Evolutionary conservation across 371 early-diverging fungal species (phyloP).

Genomic region (Mucor mucedo): DNA sequence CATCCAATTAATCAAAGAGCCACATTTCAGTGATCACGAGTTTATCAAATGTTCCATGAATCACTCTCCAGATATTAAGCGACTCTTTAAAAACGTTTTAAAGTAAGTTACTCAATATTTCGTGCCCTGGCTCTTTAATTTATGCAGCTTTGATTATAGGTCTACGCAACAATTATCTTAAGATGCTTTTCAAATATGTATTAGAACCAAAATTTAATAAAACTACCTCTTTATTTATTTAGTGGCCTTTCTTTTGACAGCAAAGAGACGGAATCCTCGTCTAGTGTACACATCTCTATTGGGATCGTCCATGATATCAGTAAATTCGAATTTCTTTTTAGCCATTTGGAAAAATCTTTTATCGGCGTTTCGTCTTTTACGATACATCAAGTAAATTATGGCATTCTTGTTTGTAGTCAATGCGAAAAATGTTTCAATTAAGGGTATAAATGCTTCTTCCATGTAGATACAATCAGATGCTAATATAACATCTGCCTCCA

Average conservation of each 20-base stretch:
- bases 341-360: slow-evolving; percentile 53
- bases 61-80: slow-evolving; percentile 67
- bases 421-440: slow-evolving; percentile 42
- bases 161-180: slow-evolving; percentile 7
- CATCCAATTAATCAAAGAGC: slow-evolving; percentile 91
- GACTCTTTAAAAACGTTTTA: slow-evolving; percentile 69
- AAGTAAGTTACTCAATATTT: slow-evolving; percentile 38
- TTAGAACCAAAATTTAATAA: neutral
- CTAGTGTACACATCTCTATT: slow-evolving; percentile 28
- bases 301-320: slow-evolving; percentile 43
- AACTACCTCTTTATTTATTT: neutral
- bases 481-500: slow-evolving; percentile 44
- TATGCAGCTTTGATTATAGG: neutral
- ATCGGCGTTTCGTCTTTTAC: slow-evolving; percentile 54
- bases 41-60: slow-evolving; percentile 56
- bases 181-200: neutral
- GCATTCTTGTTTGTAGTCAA: slow-evolving; percentile 34
- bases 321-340: slow-evolving; percentile 43
- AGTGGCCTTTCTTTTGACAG: slow-evolving; percentile 36
- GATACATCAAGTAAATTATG: slow-evolving; percentile 45
- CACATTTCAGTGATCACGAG: slow-evolving; percentile 80
- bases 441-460: slow-evolving; percentile 50
- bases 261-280: slow-evolving; percentile 32
- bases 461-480: slow-evolving; percentile 58
- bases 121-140: neutral